Evolutionary conservation across 1,284 basidiomycete species (phyloP).

Genomic region (Puccinia coronata): DNA sequence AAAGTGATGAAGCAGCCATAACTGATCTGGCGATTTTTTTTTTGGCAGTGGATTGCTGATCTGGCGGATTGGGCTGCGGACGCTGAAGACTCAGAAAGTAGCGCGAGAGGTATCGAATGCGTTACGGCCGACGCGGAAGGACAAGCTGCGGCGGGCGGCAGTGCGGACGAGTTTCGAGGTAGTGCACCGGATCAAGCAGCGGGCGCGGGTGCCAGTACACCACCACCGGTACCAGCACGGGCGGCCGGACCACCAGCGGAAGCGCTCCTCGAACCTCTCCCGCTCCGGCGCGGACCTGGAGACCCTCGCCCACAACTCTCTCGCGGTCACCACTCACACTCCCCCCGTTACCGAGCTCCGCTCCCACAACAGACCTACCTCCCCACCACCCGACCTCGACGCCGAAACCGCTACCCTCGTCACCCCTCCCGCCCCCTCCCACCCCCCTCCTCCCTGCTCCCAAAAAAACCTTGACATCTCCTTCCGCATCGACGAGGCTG

Average conservation of each 20-base stretch:
- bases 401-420: neutral
- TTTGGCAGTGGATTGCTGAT: slow-evolving; percentile 20
- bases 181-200: neutral
- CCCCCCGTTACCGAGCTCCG: neutral
- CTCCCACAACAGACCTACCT: neutral
- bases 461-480: neutral
- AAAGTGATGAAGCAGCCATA: neutral
- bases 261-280: slow-evolving; percentile 51
- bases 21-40: neutral
- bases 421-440: neutral
- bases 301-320: slow-evolving; percentile 56
- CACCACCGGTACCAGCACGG: neutral
- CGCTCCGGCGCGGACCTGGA: slow-evolving; percentile 53
- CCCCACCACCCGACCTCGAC: neutral
- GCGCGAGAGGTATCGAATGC: neutral
- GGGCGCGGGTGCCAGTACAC: neutral
- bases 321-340: slow-evolving; percentile 53
- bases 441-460: neutral
- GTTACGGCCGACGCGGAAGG: neutral
- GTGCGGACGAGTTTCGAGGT: neutral
- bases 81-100: slow-evolving; percentile 24
- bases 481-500: neutral
- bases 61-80: slow-evolving; percentile 24
- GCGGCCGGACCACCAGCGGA: neutral
- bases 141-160: neutral